Percentiles rank a stretch among this genome's conserved stretches.
Conservation (phyloP, 2,329 filamentous ascomycete species). For the Aspergillus pseudotamarii region DNA sequence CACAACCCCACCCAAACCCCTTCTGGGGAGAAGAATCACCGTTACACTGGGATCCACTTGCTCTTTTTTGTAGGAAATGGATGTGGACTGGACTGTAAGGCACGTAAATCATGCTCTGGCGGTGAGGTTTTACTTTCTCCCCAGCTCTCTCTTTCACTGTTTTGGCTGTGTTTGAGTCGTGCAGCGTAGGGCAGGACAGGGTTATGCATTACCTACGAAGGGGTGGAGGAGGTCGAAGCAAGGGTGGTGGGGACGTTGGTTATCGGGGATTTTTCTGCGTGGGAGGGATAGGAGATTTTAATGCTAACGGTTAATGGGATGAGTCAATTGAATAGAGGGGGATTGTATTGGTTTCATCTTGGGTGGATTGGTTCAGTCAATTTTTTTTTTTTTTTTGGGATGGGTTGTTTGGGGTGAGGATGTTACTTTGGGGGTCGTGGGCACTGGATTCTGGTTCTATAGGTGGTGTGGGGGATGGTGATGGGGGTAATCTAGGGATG, state of each 20-base stretch:
- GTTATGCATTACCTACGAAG: background rate
- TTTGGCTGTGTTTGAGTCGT: background rate
- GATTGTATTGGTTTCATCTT: background rate
- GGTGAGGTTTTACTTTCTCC: background rate
- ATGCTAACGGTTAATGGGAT: background rate
- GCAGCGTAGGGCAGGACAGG: background rate
- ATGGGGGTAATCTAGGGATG: background rate
- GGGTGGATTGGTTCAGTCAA: background rate
- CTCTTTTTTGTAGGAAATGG: background rate
- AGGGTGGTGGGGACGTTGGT: conserved; percentile 3
- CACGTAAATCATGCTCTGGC: background rate
- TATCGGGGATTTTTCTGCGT: background rate
- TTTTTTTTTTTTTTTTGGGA: background rate
- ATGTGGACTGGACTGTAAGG: background rate
- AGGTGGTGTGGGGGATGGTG: background rate
- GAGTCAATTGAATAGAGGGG: background rate
- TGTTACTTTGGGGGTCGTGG: background rate
- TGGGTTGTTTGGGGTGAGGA: background rate
- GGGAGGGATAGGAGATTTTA: background rate
- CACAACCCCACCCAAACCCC: background rate
- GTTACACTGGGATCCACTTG: background rate
- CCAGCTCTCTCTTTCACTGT: background rate
- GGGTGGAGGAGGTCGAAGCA: background rate
- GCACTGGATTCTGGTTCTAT: background rate
- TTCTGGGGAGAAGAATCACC: background rate